Conservation (phyloP, 768 basidiomycete genomes). For the Pleurotus giganteus region DNA sequence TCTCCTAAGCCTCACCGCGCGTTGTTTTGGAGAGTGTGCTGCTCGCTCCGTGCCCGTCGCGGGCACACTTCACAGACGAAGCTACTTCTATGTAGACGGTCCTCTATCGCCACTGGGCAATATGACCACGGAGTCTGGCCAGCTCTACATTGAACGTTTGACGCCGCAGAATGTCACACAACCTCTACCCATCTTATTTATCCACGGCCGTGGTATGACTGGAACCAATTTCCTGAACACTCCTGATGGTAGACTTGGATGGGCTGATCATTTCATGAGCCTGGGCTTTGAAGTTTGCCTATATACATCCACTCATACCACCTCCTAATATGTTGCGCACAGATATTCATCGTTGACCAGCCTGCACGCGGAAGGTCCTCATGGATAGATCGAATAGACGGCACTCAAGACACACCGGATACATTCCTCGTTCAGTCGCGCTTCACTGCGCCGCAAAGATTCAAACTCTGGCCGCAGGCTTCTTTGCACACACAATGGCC, state of each 20-base stretch:
- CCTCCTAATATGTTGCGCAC: too few species aligned
- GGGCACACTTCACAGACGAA: constrained; percentile 26
- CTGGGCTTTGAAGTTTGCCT: constrained; percentile 29
- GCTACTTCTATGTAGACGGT: constrained; percentile 33
- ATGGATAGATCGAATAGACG: constrained; percentile 32
- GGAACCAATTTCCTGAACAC: constrained; percentile 32
- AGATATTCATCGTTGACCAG: constrained; percentile 42
- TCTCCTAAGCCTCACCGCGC: neutral
- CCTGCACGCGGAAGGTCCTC: constrained; percentile 34
- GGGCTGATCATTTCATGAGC: constrained; percentile 35
- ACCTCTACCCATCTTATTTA: constrained; percentile 26
- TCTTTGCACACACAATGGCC: constrained; percentile 50
- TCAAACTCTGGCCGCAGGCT: constrained; percentile 35
- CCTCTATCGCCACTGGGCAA: constrained; percentile 20
- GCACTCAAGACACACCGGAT: constrained; percentile 17
- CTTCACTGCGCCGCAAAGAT: constrained; percentile 30
- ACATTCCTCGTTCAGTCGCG: constrained; percentile 24
- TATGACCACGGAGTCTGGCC: constrained; percentile 24
- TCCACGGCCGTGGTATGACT: constrained; percentile 36
- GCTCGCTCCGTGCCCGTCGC: neutral
- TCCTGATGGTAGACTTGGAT: constrained; percentile 32
- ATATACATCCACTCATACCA: neutral
- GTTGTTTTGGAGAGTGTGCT: neutral
- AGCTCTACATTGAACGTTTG: constrained; percentile 34
- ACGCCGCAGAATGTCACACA: constrained; percentile 23